These are phyloP conservation scores for Cyberlindnera americana DNA, from an alignment of 805 yeast species.

Conservation along the genomic window DNA sequence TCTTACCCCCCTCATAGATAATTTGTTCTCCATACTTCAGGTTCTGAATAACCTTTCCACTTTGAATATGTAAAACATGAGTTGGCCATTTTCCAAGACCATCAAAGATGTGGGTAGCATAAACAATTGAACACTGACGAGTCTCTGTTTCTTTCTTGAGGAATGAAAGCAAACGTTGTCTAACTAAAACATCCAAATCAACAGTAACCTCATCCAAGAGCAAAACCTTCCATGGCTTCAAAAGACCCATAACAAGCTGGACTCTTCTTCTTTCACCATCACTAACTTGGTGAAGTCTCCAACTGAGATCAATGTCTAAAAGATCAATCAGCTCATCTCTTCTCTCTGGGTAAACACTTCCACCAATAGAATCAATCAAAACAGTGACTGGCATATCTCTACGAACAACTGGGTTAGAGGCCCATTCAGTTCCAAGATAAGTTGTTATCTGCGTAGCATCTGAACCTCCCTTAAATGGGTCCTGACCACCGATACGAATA, in stretches of 20 bases:
- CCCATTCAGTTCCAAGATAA: slow-evolving; percentile 97
- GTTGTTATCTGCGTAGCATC: slow-evolving; percentile 54
- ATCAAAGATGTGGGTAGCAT: slow-evolving; percentile 96
- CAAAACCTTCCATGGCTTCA: slow-evolving; percentile 85
- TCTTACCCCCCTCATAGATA: slow-evolving; percentile 20
- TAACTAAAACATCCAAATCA: slow-evolving; percentile 89
- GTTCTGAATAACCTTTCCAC: slow-evolving; percentile 50
- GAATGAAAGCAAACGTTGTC: slow-evolving; percentile 69
- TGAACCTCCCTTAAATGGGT: slow-evolving; percentile 70
- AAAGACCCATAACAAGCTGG: slow-evolving; percentile 87
- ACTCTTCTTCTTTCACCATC: slow-evolving; percentile 97
- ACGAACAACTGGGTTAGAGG: slow-evolving; percentile 82
- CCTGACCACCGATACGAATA: slow-evolving; percentile 72
- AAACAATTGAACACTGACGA: slow-evolving; percentile 74
- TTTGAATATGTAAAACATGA: slow-evolving; percentile 68
- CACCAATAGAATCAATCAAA: slow-evolving; percentile 77
- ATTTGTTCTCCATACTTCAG: slow-evolving; percentile 33
- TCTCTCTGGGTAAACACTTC: slow-evolving; percentile 65
- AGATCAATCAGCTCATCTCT: slow-evolving; percentile 72
- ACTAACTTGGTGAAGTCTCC: slow-evolving; percentile 91
- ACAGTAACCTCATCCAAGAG: slow-evolving; percentile 96
- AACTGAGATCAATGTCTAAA: slow-evolving; percentile 78
- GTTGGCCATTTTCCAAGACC: slow-evolving; percentile 93
- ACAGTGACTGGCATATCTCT: slow-evolving; percentile 87
- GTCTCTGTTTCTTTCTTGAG: slow-evolving; percentile 66